Evolutionary conservation across 2,329 filamentous ascomycete species (phyloP).

Genomic region (Aspergillus ochraceoroseus): DNA sequence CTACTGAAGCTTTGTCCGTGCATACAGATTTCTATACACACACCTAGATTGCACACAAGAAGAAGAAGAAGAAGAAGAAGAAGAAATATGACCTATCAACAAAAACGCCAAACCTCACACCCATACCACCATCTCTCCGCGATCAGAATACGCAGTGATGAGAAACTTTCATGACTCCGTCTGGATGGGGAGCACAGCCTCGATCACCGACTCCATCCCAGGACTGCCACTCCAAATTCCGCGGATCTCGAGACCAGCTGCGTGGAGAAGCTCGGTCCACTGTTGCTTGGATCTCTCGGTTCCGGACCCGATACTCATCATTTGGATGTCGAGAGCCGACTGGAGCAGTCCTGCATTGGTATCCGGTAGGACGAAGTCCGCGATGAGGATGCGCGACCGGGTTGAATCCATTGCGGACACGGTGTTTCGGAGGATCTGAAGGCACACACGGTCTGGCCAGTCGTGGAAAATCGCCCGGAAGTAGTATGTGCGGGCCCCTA

Average conservation of each 20-base stretch:
- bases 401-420: constrained; percentile 29
- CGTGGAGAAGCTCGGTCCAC: constrained; percentile 29
- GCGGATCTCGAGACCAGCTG: constrained; percentile 28
- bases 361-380: constrained; percentile 36
- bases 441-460: constrained; percentile 35
- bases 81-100: neutral
- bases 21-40: too few relatives aligned
- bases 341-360: constrained; percentile 27
- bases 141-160: too few relatives aligned
- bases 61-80: neutral
- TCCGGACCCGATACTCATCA: constrained; percentile 38
- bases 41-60: too few relatives aligned
- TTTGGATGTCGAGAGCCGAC: constrained; percentile 35
- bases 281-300: constrained; percentile 33
- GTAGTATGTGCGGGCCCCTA: constrained; percentile 35
- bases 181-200: constrained; percentile 27
- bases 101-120: neutral
- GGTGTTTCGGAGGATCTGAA: constrained; percentile 32
- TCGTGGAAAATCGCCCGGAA: constrained; percentile 39
- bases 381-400: constrained; percentile 34
- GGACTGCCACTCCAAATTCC: constrained; percentile 28
- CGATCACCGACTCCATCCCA: constrained; percentile 30
- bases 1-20: too few relatives aligned
- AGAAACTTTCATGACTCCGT: too few relatives aligned
- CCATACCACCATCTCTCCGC: too few relatives aligned